Base-by-base conservation (phyloP, 768 basidiomycete species). In the Calocybe cyanea region DNA sequence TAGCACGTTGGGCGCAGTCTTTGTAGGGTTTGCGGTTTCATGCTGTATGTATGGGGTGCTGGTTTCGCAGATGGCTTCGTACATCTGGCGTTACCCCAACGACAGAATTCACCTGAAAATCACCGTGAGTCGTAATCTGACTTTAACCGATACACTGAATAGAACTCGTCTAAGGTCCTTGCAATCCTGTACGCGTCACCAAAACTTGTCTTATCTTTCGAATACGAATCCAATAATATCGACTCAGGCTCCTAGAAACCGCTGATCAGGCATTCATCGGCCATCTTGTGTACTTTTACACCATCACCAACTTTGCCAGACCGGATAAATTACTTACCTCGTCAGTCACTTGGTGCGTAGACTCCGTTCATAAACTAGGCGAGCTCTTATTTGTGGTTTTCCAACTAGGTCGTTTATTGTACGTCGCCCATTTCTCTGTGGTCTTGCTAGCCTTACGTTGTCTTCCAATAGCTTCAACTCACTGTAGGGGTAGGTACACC, bases 1-100 rank as follows among this genome's bases (percentile, higher is more conserved):
- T 45, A 71, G 67, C 53, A 83, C 83, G 1, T 70, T 85, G 13
- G 83, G 83, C 28, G 81, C 82, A 14, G 62, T 76, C 35, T 73
- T 83, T 50, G 56, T 82, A 37, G 83, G 83, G 24, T 81, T 81
- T 49, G 70, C 74, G 1, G 61, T 70, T 32, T 75, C 83, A 4
- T 75, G 71, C 52, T 67, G 60, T 38, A 54, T 72, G n/a, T 81
- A 76, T 58, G 81, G 82, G 15, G 66, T 81, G 23, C 65, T 83
- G 36, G 54, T 71, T 36, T 64, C 77, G 14, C 82, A 84, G 59
- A 63, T 72, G 6, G 76, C 73, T 58, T 65, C 67, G 21, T 85
- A 85, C 52, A 78, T 77, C 57, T 62, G 63, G 49, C 68, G 70
- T 38, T 85, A 77, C 62, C 75, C 75, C 46, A 65, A 66, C 25